phyloP scores from a whole-genome alignment of 805 yeast genomes.

The Saccharomycopsis oosterbeekiorum region DNA sequence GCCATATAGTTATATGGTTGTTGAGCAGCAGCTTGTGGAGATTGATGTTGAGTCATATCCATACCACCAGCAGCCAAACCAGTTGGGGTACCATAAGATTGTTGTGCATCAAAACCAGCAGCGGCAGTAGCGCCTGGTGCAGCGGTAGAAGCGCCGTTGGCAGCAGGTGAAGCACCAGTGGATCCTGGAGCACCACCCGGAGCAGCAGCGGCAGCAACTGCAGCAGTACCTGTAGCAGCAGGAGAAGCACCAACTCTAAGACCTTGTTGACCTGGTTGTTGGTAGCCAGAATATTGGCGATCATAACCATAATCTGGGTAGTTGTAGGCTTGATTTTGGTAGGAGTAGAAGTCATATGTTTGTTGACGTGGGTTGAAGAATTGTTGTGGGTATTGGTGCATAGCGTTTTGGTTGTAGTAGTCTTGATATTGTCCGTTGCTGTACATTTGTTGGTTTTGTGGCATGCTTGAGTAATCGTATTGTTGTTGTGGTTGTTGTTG shows the following conservation, averaged over 20 bases:
- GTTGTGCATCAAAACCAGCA: slow-evolving; percentile 13
- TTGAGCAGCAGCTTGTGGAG: slow-evolving; percentile 1
- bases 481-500: slow-evolving; percentile 17
- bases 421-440: slow-evolving; percentile 20
- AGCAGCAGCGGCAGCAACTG: slow-evolving; percentile 21
- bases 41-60: neutral
- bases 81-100: slow-evolving; percentile 21
- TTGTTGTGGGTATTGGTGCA: slow-evolving; percentile 12
- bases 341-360: slow-evolving; percentile 21
- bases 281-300: slow-evolving; percentile 18
- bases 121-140: slow-evolving; percentile 24
- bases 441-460: slow-evolving; percentile 14
- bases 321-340: slow-evolving; percentile 26
- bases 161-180: slow-evolving; percentile 22
- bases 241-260: slow-evolving; percentile 17
- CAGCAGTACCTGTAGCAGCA: slow-evolving; percentile 15
- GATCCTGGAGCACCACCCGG: slow-evolving; percentile 29
- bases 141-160: slow-evolving; percentile 22
- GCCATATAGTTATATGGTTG: neutral
- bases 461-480: slow-evolving; percentile 18
- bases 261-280: slow-evolving; percentile 20
- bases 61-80: slow-evolving; percentile 5
- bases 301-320: slow-evolving; percentile 35
- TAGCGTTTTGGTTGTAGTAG: slow-evolving; percentile 18
- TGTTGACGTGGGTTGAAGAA: slow-evolving; percentile 9